Evolutionary conservation across 192 early-diverging fungal genomes (phyloP), one percentile per base, ranked within the genome.

Genomic region (Backusella mclennaniae): DNA sequence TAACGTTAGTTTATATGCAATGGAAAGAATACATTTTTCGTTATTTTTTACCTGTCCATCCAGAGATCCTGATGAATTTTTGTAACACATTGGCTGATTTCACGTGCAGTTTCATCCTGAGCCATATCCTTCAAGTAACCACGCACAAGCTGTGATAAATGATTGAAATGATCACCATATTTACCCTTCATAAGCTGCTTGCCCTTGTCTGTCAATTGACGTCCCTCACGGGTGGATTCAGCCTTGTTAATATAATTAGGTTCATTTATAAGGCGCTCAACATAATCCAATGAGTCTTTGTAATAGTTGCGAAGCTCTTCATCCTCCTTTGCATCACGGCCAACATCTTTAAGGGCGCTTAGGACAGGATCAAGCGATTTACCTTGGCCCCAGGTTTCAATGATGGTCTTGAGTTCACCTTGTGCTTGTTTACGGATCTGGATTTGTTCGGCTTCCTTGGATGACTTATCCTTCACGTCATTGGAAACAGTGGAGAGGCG

Each of bases 381-480:
- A 4, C 79, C 84, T 66, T 85, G 84, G 1, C 82, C 84, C 84
- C 84, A 85, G 14, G 71, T 77, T 69, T 85, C 79, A 21, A 83
- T 71, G 33, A 85, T 83, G 12, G 80, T 53, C 59, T 85, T 81
- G 44, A 81, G 75, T 70, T 85, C 84, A 3, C 75, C 4, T 7
- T 69, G 74, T 4, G 84, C 79, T 5, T 81, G 31, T 66, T 68
- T 36, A 72, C 82, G 79, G 38, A 33, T 44, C 0, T 36, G 1
- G 12, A 59, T 63, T 66, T 83, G 78, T 17, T 38, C 73, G 7
- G 26, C 15, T 11, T 69, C n/a, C 35, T 78, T 38, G 14, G 52
- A 72, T 8, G 67, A 46, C 1, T 70, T 69, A 0, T 26, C 26
- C 15, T 46, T 71, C 12, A 49, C 42, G 1, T 75, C 71, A 2